A percentile compares a stretch with the other conserved stretches of the same genome.
phyloP scores from a whole-genome alignment of 441 rosid species.

The Adansonia rubrostipa region DNA sequence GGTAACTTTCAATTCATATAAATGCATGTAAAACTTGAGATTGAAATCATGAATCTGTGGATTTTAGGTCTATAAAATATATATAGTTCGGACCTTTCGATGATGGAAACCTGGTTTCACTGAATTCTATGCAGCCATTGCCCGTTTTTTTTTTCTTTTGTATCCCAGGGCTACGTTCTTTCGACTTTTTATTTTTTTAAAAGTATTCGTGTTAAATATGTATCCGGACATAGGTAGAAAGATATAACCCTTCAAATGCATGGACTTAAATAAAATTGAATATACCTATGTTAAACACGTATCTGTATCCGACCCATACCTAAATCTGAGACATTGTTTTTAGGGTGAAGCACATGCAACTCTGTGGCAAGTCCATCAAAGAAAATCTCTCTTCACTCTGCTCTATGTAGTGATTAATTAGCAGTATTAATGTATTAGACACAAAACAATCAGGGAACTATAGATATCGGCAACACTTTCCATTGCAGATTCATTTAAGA shows the following conservation, averaged over 20 bases:
- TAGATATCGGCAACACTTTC: neutral
- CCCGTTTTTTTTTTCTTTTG: neutral
- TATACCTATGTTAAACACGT: too few relatives aligned
- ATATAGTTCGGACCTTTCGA: neutral
- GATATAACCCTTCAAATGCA: too few relatives aligned
- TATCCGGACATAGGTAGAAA: too few relatives aligned
- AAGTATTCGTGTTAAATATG: too few relatives aligned
- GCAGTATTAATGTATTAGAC: neutral
- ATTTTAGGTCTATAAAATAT: neutral
- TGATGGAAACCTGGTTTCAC: slow-evolving; percentile 8
- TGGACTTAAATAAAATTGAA: too few relatives aligned
- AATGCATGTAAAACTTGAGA: neutral
- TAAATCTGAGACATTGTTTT: neutral
- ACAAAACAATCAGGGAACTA: too few relatives aligned
- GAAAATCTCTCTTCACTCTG: neutral
- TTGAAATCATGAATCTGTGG: neutral
- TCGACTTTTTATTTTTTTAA: too few relatives aligned
- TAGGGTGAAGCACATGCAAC: neutral
- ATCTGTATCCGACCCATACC: too few relatives aligned
- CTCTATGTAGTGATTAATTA: too few relatives aligned
- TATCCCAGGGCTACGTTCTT: too few relatives aligned
- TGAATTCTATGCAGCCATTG: slow-evolving; percentile 25
- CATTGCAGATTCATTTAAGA: neutral
- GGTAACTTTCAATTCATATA: neutral
- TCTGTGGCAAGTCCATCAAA: neutral